Conservation (phyloP, 305 asterid species). For the Fraxinus ornus region DNA sequence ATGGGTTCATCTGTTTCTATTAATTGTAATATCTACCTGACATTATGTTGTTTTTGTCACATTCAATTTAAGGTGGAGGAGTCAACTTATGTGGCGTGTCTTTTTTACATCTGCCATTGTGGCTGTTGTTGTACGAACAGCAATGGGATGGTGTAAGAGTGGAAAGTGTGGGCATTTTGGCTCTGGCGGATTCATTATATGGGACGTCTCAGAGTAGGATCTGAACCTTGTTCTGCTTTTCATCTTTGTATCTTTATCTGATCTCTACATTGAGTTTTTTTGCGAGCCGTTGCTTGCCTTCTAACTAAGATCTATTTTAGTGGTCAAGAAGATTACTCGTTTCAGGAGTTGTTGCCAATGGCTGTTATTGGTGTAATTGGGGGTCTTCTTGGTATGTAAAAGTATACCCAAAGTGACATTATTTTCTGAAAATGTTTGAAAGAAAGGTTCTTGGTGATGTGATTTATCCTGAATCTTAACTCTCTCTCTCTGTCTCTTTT, state of each 20-base stretch:
- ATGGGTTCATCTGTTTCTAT: slow-evolving; percentile 12
- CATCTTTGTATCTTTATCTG: slow-evolving; percentile 19
- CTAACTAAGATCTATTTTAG: slow-evolving; percentile 54
- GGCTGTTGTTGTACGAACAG: slow-evolving; percentile 92
- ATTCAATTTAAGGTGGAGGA: slow-evolving; percentile 86
- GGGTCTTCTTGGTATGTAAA: slow-evolving; percentile 87
- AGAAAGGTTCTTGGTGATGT: slow-evolving; percentile 20
- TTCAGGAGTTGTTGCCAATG: slow-evolving; percentile 93
- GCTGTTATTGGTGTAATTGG: slow-evolving; percentile 93
- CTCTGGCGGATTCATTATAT: slow-evolving; percentile 93
- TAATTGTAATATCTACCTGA: slow-evolving; percentile 18
- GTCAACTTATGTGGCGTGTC: slow-evolving; percentile 99
- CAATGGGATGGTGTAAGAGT: slow-evolving; percentile 98
- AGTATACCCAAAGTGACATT: slow-evolving; percentile 8
- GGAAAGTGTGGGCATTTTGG: slow-evolving; percentile 99
- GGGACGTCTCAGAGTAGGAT: slow-evolving; percentile 90
- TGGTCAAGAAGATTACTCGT: slow-evolving; percentile 98
- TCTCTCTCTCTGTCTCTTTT: not conserved
- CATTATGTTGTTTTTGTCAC: slow-evolving; percentile 14
- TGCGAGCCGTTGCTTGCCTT: slow-evolving; percentile 26
- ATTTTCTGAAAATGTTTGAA: slow-evolving; percentile 20
- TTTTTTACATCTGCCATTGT: slow-evolving; percentile 97
- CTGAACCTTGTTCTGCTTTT: slow-evolving; percentile 27
- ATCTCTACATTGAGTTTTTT: slow-evolving; percentile 24
- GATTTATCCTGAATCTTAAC: slow-evolving; percentile 12